A percentile compares a stretch with the other conserved stretches of the same genome.
These are phyloP conservation scores for Colletotrichum navitas DNA, from an alignment of 2,329 filamentous ascomycete genomes.

Conservation along the genomic window DNA sequence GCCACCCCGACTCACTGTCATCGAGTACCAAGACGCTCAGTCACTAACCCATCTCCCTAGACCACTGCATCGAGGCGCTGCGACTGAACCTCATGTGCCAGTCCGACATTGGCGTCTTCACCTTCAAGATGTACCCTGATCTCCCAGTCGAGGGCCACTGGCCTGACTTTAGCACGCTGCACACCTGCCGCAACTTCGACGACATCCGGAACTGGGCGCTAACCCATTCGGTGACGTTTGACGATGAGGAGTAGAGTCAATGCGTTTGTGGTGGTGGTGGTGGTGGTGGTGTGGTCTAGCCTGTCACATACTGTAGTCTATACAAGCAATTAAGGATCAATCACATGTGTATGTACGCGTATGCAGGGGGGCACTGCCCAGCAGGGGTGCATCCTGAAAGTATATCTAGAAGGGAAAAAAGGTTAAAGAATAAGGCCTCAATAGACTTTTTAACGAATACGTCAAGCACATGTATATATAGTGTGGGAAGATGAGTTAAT, in stretches of 20 bases:
- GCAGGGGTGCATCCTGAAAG: neutral
- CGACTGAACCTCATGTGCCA: constrained; percentile 68
- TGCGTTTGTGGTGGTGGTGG: neutral
- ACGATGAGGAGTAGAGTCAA: constrained; percentile 55
- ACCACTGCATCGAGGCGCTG: constrained; percentile 68
- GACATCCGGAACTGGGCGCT: constrained; percentile 64
- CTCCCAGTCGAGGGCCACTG: constrained; percentile 61
- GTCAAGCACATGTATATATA: neutral
- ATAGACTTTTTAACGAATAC: neutral
- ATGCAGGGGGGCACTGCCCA: neutral
- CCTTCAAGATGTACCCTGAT: constrained; percentile 63
- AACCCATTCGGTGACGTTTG: constrained; percentile 61
- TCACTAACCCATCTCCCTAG: constrained; percentile 44
- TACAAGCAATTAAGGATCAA: neutral
- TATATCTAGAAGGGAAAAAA: neutral
- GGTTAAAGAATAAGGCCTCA: constrained; percentile 12
- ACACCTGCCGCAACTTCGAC: constrained; percentile 68
- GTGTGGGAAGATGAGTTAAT: too few relatives aligned
- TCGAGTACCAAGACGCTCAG: neutral
- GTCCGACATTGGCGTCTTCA: constrained; percentile 66
- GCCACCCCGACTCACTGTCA: constrained; percentile 39
- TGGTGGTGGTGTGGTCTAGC: too few relatives aligned
- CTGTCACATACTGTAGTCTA: neutral
- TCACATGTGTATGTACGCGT: neutral
- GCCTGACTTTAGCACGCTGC: constrained; percentile 67